Evolutionary conservation across 2,329 filamentous ascomycete genomes (phyloP), one percentile per base, ranked within the genome.

Genomic region (Aspergillus ochraceus): DNA sequence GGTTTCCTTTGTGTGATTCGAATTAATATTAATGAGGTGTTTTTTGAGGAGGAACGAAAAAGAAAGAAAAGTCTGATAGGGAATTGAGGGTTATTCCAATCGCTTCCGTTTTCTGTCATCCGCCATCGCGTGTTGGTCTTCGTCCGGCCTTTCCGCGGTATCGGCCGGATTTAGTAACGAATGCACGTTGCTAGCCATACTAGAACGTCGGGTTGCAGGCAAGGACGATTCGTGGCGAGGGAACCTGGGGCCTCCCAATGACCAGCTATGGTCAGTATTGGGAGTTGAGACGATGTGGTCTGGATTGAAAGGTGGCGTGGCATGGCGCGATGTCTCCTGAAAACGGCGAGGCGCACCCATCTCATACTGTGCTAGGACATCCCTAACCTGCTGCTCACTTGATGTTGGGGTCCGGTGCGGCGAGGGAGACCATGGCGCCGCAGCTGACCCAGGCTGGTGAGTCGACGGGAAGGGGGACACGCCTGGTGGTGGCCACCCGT

Each of bases 171-270:
- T 90, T 1, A 90, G 79, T 24, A 90, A 74, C 6, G 83, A 86
- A 70, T 88, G 86, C 22, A 88, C 84, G 66, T 88, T 90, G 65
- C 87, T 89, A 6, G 88, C 88, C 88, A 90, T 90, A 68, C 87
- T 90, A 26, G 86, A 87, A 61, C 88, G 81, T 57, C 88, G 78
- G 8, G 87, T 90, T n/a, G 86, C 85, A 3, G 88, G 86, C 0
- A 79, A 64, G 10, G 77, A 79, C 14, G 70, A 76, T 59, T 77
- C 76, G 30, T 77, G 72, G 12, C 74, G 74, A 45, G 73, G 64
- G 55, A 74, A 78, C 58, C 73, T 71, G 9, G 75, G 71, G 2
- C 82, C 83, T 3, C 83, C 82, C 19, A 85, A 69, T 32, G 81
- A 76, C 85, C 85, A 88, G 47, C 81, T 80, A 62, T 81, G 81